Evolutionary conservation across 1,284 basidiomycete species (phyloP).

Genomic region (Rhodotorula sp.): DNA sequence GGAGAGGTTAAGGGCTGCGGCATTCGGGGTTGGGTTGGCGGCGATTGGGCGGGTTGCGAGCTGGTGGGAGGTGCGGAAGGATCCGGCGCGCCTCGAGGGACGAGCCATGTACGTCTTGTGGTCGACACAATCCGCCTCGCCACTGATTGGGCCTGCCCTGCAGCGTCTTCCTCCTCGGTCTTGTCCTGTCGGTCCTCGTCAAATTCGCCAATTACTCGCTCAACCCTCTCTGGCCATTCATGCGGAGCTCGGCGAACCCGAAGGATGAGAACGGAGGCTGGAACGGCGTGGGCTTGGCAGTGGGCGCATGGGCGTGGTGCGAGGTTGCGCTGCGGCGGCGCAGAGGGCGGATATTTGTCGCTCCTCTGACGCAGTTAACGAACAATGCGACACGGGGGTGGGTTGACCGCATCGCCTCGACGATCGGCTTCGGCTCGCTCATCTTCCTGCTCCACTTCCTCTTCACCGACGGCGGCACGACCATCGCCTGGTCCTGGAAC

Average conservation of each 20-base stretch:
- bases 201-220: slow-evolving; percentile 77
- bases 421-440: slow-evolving; percentile 66
- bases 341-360: background rate
- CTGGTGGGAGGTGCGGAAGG: slow-evolving; percentile 16
- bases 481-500: slow-evolving; percentile 88
- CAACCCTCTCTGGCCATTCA: slow-evolving; percentile 84
- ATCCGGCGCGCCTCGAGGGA: slow-evolving; percentile 1
- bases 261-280: slow-evolving; percentile 57
- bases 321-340: slow-evolving; percentile 1
- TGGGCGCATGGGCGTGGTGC: slow-evolving; percentile 36
- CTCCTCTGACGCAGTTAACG: background rate
- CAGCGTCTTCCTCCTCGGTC: slow-evolving; percentile 54
- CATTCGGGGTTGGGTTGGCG: slow-evolving; percentile 40
- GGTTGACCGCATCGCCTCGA: slow-evolving; percentile 4
- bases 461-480: slow-evolving; percentile 74
- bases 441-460: slow-evolving; percentile 76
- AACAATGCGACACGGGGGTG: background rate
- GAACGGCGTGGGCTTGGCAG: slow-evolving; percentile 64
- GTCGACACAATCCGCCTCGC: background rate
- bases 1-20: slow-evolving; percentile 12
- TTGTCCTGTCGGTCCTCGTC: slow-evolving; percentile 67
- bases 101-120: background rate
- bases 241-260: slow-evolving; percentile 58
- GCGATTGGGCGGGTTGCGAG: slow-evolving; percentile 36
- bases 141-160: background rate